Percentiles rank a stretch among this genome's conserved stretches.
Conservation (phyloP, 139 green algal species). For the Raphidocelis subcapitata region DNA sequence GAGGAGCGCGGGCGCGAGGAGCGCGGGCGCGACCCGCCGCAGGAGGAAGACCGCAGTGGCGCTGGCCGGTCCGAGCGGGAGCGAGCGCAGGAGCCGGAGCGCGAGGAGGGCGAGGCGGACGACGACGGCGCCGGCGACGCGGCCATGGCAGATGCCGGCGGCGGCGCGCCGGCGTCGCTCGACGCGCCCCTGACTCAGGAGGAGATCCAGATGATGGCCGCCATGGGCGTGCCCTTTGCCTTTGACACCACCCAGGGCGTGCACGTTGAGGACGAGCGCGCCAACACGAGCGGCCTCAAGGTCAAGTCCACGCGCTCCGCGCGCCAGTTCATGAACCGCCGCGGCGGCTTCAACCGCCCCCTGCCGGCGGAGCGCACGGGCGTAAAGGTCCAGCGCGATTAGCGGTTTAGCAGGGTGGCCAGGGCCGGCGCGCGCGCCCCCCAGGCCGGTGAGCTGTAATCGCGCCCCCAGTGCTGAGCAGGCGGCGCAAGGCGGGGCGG, state of each 20-base stretch:
- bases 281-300: conserved; percentile 68
- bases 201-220: conserved; percentile 85
- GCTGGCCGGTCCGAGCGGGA: conserved; percentile 8
- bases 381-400: conserved; percentile 69
- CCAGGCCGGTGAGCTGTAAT: too few relatives aligned
- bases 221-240: conserved; percentile 85
- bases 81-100: conserved; percentile 16
- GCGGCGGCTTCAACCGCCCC: conserved; percentile 89
- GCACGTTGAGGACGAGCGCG: conserved; percentile 69
- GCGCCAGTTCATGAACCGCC: conserved; percentile 94
- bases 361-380: conserved; percentile 75
- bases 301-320: conserved; percentile 70
- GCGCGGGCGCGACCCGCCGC: too few relatives aligned
- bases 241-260: conserved; percentile 82
- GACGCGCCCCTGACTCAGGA: conserved; percentile 76
- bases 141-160: background rate
- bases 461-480: too few relatives aligned
- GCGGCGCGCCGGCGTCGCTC: conserved; percentile 28
- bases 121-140: conserved; percentile 11
- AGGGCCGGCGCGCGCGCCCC: too few relatives aligned
- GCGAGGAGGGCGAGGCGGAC: background rate
- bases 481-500: too few relatives aligned
- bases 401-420: background rate
- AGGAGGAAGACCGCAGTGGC: background rate
- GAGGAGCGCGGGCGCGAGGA: too few relatives aligned